These are phyloP conservation scores for Hyaloscypha hepaticicola DNA, from an alignment of 495 filamentous ascomycete species.

Conservation along the genomic window DNA sequence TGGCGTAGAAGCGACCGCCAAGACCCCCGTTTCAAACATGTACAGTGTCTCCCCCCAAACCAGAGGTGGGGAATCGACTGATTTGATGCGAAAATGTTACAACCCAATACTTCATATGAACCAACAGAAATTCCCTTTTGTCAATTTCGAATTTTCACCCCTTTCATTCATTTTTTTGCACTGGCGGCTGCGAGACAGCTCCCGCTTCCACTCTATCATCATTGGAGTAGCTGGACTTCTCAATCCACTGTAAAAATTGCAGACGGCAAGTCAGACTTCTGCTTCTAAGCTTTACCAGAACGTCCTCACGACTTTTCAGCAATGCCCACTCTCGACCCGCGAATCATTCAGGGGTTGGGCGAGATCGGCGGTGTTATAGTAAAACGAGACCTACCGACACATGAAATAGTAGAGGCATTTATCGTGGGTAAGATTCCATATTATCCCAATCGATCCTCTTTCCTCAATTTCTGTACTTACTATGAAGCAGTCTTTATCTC, in stretches of 20 bases:
- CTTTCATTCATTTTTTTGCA: too few species aligned
- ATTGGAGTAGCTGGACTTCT: not conserved
- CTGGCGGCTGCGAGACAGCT: too few species aligned
- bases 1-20: not conserved
- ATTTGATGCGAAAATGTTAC: conserved; percentile 6
- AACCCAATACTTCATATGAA: not conserved
- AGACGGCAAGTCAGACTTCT: conserved; percentile 2
- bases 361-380: conserved; percentile 2
- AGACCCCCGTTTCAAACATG: not conserved
- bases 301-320: not conserved
- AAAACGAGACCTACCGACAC: not conserved
- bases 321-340: conserved; percentile 11
- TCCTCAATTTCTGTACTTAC: not conserved
- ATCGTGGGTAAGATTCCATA: not conserved
- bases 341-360: not conserved
- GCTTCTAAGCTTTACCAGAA: conserved; percentile 1
- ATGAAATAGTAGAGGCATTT: conserved; percentile 11
- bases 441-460: not conserved
- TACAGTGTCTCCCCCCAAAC: not conserved
- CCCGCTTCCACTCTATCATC: too few species aligned
- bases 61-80: conserved; percentile 10
- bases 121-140: not conserved
- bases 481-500: not conserved
- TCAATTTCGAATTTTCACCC: too few species aligned
- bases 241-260: not conserved